Base-by-base conservation (phyloP, 805 yeast species). In the Maudiozyma serrabonitensis region DNA sequence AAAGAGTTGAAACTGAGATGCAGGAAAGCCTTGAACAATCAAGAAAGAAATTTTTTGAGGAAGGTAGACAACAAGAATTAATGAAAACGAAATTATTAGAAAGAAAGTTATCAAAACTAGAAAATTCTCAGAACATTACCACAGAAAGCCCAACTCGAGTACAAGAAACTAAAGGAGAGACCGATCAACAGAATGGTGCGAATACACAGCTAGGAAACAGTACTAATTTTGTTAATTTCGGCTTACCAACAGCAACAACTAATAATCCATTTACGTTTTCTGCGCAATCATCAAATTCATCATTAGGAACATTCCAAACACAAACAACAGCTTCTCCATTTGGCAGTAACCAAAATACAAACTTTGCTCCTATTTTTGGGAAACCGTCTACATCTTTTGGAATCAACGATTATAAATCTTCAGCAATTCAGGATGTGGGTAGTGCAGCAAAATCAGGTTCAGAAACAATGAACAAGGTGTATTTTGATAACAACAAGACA, bases 21-120 rank as follows among this genome's bases (percentile, higher is more conserved):
- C 53, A 51, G 26, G 56, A 46, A 9, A 51, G 58, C 26, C 52
- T 56, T 37, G 57, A 58, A 16, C 52, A 52, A 9, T 48, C 54
- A 6, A 59, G 56, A 39, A 59, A 61, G 49, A 64, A 59, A 45
- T 56, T 66, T 0, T 64, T 62, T 47, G 65, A 62, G 50, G 67
- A 62, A 51, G 68, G 68, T 2, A 59, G 58, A 45, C 67, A 62
- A 40, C 67, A 64, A 47, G 64, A 63, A 1, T 48, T 54, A 4
- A 57, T 62, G 60, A 66, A 64, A 50, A 59, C 62, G 5, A 64
- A 63, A 15, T 54, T 62, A 40, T 54, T 54, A 34, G 63, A 54
- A 47, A 62, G 61, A 51, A 64, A 61, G 51, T 52, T 64, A 8
- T 49, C 60, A 3, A 64, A 67, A 49, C 48, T 64, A n/a, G 68